A percentile compares a stretch with the other conserved stretches of the same genome.
Evolutionary conservation across 1,139 yeast species (phyloP).

Genomic region (Waltiozyma sp.): DNA sequence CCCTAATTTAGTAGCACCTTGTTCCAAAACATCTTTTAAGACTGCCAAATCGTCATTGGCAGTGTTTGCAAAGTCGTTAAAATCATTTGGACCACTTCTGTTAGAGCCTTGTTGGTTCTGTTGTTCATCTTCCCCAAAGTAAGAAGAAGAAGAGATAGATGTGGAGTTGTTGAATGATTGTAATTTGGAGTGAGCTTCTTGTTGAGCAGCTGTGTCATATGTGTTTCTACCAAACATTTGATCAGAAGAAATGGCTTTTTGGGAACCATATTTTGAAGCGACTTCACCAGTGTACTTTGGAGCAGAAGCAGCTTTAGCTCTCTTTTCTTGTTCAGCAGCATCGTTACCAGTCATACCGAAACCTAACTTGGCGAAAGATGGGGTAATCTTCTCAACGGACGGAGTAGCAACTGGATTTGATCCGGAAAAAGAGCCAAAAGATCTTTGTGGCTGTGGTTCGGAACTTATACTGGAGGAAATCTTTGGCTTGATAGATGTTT

Average conservation of each 20-base stretch:
- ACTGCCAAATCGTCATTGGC: conserved; percentile 85
- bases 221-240: conserved; percentile 85
- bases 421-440: background rate
- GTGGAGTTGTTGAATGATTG: conserved; percentile 79
- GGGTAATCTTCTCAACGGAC: conserved; percentile 50
- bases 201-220: conserved; percentile 67
- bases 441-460: conserved; percentile 6
- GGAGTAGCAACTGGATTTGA: conserved; percentile 4
- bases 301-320: conserved; percentile 31
- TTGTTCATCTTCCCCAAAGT: conserved; percentile 71
- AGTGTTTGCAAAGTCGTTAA: conserved; percentile 48
- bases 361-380: conserved; percentile 67
- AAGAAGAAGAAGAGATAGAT: conserved; percentile 82
- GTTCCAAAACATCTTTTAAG: conserved; percentile 86
- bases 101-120: conserved; percentile 16
- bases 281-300: conserved; percentile 57
- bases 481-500: conserved; percentile 12
- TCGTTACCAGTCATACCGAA: conserved; percentile 70
- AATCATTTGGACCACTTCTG: conserved; percentile 19
- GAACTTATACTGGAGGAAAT: conserved; percentile 7
- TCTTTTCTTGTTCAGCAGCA: conserved; percentile 28
- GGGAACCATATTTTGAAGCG: conserved; percentile 69
- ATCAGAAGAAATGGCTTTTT: conserved; percentile 93
- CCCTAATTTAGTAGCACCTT: conserved; percentile 83
- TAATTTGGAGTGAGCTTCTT: conserved; percentile 70